These are phyloP conservation scores for Aureobasidium sp. DNA, from an alignment of 2,329 filamentous ascomycete species.

Conservation along the genomic window DNA sequence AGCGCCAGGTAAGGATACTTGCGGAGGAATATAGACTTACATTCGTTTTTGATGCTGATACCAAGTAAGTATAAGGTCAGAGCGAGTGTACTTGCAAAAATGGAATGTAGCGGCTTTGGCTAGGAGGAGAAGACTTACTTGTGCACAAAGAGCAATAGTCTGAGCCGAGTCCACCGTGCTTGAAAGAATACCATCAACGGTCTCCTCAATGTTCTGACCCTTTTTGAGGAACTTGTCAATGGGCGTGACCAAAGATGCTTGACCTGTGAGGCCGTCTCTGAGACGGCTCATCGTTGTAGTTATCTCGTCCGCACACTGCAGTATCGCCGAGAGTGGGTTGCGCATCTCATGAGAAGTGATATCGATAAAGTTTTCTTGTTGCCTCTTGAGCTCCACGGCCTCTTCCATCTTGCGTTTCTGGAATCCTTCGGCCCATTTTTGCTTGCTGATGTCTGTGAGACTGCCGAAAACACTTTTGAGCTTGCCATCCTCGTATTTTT, in stretches of 20 bases:
- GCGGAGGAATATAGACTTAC: background rate
- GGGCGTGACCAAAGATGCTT: conserved; percentile 18
- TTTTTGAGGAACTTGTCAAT: background rate
- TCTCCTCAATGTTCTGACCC: conserved; percentile 28
- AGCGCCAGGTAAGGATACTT: background rate
- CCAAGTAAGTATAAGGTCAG: background rate
- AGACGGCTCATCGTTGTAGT: conserved; percentile 40
- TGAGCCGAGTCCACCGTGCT: conserved; percentile 64
- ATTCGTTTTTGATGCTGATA: conserved; percentile 63
- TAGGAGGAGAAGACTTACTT: conserved; percentile 24
- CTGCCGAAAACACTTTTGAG: conserved; percentile 71
- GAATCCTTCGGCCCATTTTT: conserved; percentile 75
- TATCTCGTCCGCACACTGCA: conserved; percentile 72
- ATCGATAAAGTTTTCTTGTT: conserved; percentile 68
- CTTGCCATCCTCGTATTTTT: conserved; percentile 53
- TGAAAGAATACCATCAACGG: conserved; percentile 39
- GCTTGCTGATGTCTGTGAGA: conserved; percentile 76
- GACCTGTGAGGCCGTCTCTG: conserved; percentile 33
- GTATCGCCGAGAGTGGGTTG: conserved; percentile 47
- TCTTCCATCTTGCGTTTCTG: conserved; percentile 71
- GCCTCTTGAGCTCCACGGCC: conserved; percentile 69
- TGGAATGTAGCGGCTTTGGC: background rate
- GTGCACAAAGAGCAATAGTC: conserved; percentile 67
- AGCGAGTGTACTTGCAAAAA: background rate
- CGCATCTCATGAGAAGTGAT: conserved; percentile 34